phyloP scores from a whole-genome alignment of 2,329 filamentous ascomycete genomes.

The Teratosphaeria zuluensis region DNA sequence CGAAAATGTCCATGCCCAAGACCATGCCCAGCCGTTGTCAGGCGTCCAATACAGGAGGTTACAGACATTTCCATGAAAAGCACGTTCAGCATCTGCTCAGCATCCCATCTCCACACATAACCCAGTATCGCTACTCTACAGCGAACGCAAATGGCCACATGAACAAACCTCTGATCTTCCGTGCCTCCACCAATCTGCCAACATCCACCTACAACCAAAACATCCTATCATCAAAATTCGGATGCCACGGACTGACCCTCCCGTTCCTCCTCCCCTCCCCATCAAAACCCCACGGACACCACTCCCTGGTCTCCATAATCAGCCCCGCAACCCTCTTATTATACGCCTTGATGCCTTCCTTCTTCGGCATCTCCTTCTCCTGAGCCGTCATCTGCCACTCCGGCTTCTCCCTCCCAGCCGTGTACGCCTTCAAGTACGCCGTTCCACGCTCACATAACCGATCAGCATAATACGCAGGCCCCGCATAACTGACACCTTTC shows the following conservation, averaged over 20 bases:
- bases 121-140: too few relatives aligned
- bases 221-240: constrained; percentile 10
- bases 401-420: neutral
- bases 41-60: too few relatives aligned
- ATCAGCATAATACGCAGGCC: constrained; percentile 32
- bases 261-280: neutral
- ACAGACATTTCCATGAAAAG: too few relatives aligned
- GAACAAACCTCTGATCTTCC: too few relatives aligned
- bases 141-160: too few relatives aligned
- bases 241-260: constrained; percentile 11
- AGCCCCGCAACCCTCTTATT: neutral
- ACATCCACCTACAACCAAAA: constrained; percentile 9
- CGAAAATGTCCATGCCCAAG: too few relatives aligned
- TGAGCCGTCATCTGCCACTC: neutral
- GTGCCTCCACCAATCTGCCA: too few relatives aligned
- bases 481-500: constrained; percentile 25
- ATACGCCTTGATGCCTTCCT: neutral
- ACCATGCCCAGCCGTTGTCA: too few relatives aligned
- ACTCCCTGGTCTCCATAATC: neutral
- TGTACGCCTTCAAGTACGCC: constrained; percentile 14
- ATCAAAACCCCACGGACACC: neutral
- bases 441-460: constrained; percentile 29
- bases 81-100: too few relatives aligned
- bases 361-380: neutral
- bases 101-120: too few relatives aligned